Evolutionary conservation across 2,329 filamentous ascomycete genomes (phyloP), one percentile per base, ranked within the genome.

Genomic region (Exserohilum rostratum): DNA sequence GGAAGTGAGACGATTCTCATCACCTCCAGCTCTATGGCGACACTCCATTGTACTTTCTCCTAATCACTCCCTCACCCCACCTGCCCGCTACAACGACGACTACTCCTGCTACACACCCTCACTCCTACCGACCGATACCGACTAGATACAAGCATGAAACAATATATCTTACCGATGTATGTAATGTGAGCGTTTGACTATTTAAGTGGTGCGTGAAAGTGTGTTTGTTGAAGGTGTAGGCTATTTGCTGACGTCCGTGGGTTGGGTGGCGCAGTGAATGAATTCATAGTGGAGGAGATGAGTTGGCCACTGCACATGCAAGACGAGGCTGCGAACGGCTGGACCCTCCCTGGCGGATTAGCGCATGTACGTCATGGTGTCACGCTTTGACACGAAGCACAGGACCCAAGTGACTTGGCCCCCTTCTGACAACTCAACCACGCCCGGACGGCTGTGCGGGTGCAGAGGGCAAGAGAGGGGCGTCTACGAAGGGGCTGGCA

Each of bases 61-160:
- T 61, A 62, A 60, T 52, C 51, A 59, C 55, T 55, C 60, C 52
- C 59, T 62, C 61, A 57, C 48, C 46, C 51, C 33, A 35, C 42
- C 45, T 46, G 53, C 50, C 47, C 52, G 39, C 33, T 46, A 38
- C 22, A 25, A 25, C 22, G 4, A 25, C 22, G 22, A 25, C 48
- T 33, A 53, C 46, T 30, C 54, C 20, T 46, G 46, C 50, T 38
- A 46, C 40, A 46, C 34, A 33, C 50, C 45, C 55, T 54, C 50
- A 46, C 50, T 54, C 58, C 44, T 56, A 48, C 39, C 45, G 29
- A 48, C 39, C 45, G 29, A 53, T 46, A 46, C 44, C 38, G 49
- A 47, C 49, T 37, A 47, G 40, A 53, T 61, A 59, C 29, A 50
- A 60, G 37, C 51, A 25, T 25, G 22, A 52, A 58, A 33, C 42